Evolutionary conservation across 345 rosid species (phyloP).

Genomic region (Chamaenerion angustifolium): DNA sequence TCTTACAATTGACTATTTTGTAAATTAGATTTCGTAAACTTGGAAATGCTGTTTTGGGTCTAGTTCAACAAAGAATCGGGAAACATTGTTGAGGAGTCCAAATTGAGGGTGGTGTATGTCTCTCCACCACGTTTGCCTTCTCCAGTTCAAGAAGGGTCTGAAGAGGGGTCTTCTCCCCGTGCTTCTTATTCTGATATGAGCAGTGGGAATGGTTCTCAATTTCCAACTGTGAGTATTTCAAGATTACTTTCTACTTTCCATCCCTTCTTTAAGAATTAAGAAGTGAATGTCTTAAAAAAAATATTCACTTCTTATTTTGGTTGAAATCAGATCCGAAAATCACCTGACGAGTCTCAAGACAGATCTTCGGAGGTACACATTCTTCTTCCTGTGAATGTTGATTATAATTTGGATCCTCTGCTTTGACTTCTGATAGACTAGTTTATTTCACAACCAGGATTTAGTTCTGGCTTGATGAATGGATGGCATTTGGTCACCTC

Average conservation of each 20-base stretch:
- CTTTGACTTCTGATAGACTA: no score
- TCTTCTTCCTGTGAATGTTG: neutral
- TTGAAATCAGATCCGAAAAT: neutral
- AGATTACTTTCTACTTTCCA: neutral
- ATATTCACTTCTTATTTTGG: neutral
- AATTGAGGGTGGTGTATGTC: constrained; percentile 58
- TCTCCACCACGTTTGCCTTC: constrained; percentile 70
- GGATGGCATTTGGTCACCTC: no score
- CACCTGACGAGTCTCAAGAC: constrained; percentile 2
- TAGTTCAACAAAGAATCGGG: constrained; percentile 74
- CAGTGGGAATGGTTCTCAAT: constrained; percentile 31
- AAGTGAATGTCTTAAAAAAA: neutral
- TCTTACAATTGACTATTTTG: neutral
- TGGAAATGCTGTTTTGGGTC: constrained; percentile 1
- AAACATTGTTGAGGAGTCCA: constrained; percentile 58
- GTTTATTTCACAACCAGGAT: no score
- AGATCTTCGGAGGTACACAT: constrained; percentile 2
- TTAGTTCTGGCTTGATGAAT: no score
- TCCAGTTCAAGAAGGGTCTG: constrained; percentile 65
- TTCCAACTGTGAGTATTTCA: constrained; percentile 25
- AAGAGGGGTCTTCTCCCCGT: constrained; percentile 56
- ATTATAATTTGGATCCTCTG: no score
- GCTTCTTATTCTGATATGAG: constrained; percentile 51
- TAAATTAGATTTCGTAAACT: neutral
- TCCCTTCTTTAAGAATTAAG: neutral